A percentile compares a stretch with the other conserved stretches of the same genome.
phyloP scores from a whole-genome alignment of 805 yeast species.

The Wickerhamiella musiphila region DNA sequence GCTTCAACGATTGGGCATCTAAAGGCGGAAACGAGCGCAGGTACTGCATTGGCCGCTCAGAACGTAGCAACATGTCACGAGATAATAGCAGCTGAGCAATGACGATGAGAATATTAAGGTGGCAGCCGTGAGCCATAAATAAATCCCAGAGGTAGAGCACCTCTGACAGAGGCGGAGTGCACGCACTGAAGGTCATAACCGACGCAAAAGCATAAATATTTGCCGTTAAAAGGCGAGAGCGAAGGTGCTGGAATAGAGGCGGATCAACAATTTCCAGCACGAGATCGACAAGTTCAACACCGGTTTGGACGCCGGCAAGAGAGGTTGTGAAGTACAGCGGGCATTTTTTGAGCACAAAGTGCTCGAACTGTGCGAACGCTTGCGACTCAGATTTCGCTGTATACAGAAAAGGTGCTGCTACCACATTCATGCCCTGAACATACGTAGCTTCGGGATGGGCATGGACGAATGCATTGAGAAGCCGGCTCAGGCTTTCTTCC shows the following conservation, averaged over 20 bases:
- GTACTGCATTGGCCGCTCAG: conserved; percentile 54
- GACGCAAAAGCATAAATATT: conserved; percentile 64
- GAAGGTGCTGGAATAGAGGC: conserved; percentile 39
- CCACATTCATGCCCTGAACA: conserved; percentile 86
- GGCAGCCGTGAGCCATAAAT: conserved; percentile 77
- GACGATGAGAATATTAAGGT: conserved; percentile 66
- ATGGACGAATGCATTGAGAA: conserved; percentile 54
- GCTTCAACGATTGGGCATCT: conserved; percentile 57
- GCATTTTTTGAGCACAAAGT: conserved; percentile 42
- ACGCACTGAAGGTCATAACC: conserved; percentile 68
- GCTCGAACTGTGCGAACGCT: conserved; percentile 56
- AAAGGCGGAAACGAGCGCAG: conserved; percentile 56
- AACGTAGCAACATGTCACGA: conserved; percentile 40
- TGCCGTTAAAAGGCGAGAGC: conserved; percentile 53
- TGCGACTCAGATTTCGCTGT: conserved; percentile 68
- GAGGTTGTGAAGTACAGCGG: conserved; percentile 68
- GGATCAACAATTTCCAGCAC: conserved; percentile 61
- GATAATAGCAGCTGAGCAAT: conserved; percentile 67
- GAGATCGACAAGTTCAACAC: conserved; percentile 51
- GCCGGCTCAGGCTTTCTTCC: conserved; percentile 50
- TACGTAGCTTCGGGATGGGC: conserved; percentile 20
- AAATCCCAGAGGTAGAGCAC: conserved; percentile 78
- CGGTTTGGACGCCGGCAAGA: conserved; percentile 67
- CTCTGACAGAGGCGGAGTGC: conserved; percentile 69
- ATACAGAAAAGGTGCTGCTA: conserved; percentile 69